A percentile compares a stretch with the other conserved stretches of the same genome.
Evolutionary conservation across 805 yeast genomes (phyloP).

Genomic region (Metschnikowia sp.): DNA sequence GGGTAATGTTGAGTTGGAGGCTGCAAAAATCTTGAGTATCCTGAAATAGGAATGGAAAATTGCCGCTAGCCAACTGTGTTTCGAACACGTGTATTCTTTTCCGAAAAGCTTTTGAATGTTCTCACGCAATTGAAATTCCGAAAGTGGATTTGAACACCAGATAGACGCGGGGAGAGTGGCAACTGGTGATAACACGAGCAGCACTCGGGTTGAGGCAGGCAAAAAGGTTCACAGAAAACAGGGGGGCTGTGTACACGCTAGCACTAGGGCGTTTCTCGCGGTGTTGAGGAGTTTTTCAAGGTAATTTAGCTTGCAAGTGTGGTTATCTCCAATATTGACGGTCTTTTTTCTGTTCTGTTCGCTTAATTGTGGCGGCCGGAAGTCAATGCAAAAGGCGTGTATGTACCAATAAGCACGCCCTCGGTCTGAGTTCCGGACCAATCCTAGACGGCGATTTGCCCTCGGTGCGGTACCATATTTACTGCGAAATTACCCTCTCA

Average conservation of each 20-base stretch:
- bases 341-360: not conserved
- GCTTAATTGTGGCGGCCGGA: not conserved
- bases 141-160: not conserved
- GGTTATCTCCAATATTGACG: not conserved
- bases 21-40: too few relatives aligned
- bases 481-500: not conserved
- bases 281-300: not conserved
- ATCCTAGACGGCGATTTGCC: slow-evolving; percentile 11
- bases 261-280: not conserved
- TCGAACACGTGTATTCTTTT: not conserved
- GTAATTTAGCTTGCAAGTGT: not conserved
- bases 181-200: not conserved
- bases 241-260: not conserved
- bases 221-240: not conserved
- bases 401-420: slow-evolving; percentile 14
- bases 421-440: slow-evolving; percentile 12
- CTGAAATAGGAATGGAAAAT: too few relatives aligned
- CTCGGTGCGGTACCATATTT: slow-evolving; percentile 11
- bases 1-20: too few relatives aligned
- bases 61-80: not conserved
- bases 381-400: slow-evolving; percentile 10
- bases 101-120: not conserved
- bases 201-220: not conserved
- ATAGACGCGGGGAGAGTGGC: slow-evolving; percentile 8
- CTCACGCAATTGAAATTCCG: slow-evolving; percentile 4